Conservation (phyloP, 441 rosid genomes). For the Jatropha podagrica region DNA sequence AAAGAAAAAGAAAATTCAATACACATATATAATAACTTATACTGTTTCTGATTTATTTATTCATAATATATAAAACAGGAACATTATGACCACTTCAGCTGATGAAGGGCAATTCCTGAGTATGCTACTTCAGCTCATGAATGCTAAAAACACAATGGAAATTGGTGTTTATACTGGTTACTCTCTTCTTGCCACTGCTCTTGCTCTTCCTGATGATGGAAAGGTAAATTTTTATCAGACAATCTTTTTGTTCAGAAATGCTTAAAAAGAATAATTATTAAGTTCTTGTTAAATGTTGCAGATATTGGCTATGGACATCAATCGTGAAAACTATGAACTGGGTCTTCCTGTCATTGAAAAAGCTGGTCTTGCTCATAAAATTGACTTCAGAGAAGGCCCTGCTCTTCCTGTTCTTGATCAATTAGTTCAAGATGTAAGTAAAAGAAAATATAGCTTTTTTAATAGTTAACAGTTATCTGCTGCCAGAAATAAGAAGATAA, state of each 20-base stretch:
- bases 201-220: slow-evolving; percentile 94
- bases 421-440: slow-evolving; percentile 62
- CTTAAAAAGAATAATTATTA: too few relatives aligned
- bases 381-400: slow-evolving; percentile 93
- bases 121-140: slow-evolving; percentile 86
- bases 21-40: background rate
- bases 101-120: slow-evolving; percentile 92
- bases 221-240: slow-evolving; percentile 41
- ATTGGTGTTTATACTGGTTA: slow-evolving; percentile 98
- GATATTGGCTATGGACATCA: slow-evolving; percentile 96
- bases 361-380: slow-evolving; percentile 94
- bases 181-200: slow-evolving; percentile 96
- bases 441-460: too few relatives aligned
- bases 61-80: slow-evolving; percentile 3
- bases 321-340: slow-evolving; percentile 85
- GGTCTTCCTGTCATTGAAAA: slow-evolving; percentile 84
- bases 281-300: slow-evolving; percentile 21
- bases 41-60: background rate
- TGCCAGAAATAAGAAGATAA: too few relatives aligned
- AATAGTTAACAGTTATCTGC: too few relatives aligned
- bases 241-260: too few relatives aligned
- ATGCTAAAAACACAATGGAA: slow-evolving; percentile 99
- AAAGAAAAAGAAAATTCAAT: background rate
- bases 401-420: slow-evolving; percentile 89
- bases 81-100: slow-evolving; percentile 79